phyloP scores from a whole-genome alignment of 2,329 filamentous ascomycete species.

The Ophiosphaerella korrae region DNA sequence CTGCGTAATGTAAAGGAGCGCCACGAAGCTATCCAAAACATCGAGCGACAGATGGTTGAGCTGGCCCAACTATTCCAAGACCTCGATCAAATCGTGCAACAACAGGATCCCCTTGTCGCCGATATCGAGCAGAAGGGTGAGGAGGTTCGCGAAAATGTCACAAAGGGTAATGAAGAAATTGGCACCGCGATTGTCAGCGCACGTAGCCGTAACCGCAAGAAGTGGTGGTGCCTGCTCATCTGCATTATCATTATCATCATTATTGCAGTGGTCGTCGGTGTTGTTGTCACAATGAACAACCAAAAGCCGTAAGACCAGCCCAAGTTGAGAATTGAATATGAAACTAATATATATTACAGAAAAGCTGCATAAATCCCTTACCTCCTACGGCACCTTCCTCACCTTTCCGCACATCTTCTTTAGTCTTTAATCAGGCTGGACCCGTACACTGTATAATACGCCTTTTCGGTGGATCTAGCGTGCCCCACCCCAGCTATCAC shows the following conservation, averaged over 20 bases:
- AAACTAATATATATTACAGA: slow-evolving; percentile 27
- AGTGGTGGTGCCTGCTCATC: slow-evolving; percentile 93
- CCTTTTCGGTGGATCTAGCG: slow-evolving; percentile 18
- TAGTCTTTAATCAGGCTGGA: slow-evolving; percentile 18
- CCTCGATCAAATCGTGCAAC: slow-evolving; percentile 81
- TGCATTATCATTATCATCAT: slow-evolving; percentile 48
- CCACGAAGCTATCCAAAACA: slow-evolving; percentile 87
- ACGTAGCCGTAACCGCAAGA: slow-evolving; percentile 73
- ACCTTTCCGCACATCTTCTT: slow-evolving; percentile 3
- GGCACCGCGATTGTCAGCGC: slow-evolving; percentile 82
- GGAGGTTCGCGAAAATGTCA: slow-evolving; percentile 81
- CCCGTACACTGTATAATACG: slow-evolving; percentile 22
- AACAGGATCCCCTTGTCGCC: slow-evolving; percentile 80
- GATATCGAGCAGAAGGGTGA: slow-evolving; percentile 87
- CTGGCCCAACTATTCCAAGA: slow-evolving; percentile 87
- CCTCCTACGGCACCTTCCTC: not conserved
- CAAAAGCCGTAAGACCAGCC: not conserved
- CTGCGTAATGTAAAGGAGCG: slow-evolving; percentile 80
- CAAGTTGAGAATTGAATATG: slow-evolving; percentile 31
- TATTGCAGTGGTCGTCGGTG: slow-evolving; percentile 48
- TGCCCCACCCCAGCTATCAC: slow-evolving; percentile 7
- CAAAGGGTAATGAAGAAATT: slow-evolving; percentile 84
- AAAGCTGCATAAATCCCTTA: slow-evolving; percentile 27
- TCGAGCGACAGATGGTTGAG: slow-evolving; percentile 87
- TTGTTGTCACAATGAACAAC: slow-evolving; percentile 34